A percentile compares a stretch with the other conserved stretches of the same genome.
Evolutionary conservation across 2,329 filamentous ascomycete genomes (phyloP).

Genomic region (Colletotrichum aenigma): DNA sequence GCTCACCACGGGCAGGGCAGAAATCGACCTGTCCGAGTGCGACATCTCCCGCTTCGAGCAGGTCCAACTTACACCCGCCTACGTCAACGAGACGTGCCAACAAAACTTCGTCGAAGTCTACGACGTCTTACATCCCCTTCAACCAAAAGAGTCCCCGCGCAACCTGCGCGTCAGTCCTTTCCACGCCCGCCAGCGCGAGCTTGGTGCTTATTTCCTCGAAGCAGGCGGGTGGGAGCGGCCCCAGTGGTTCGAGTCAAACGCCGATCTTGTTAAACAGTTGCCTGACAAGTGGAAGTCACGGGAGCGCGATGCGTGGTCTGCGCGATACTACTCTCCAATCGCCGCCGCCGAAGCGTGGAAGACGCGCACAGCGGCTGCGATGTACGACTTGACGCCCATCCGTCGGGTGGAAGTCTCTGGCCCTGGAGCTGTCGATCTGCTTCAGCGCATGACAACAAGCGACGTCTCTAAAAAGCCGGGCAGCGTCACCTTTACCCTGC

Average conservation of each 20-base stretch:
- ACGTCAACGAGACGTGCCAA: slow-evolving; percentile 62
- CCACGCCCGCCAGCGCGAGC: slow-evolving; percentile 54
- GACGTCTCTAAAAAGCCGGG: slow-evolving; percentile 52
- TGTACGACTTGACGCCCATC: slow-evolving; percentile 68
- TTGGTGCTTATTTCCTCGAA: slow-evolving; percentile 65
- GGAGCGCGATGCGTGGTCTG: slow-evolving; percentile 63
- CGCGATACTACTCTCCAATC: slow-evolving; percentile 61
- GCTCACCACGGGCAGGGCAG: slow-evolving; percentile 58
- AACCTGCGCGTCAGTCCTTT: slow-evolving; percentile 65
- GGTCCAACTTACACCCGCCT: slow-evolving; percentile 59
- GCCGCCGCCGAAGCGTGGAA: slow-evolving; percentile 68
- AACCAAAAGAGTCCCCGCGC: slow-evolving; percentile 60
- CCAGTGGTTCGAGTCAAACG: slow-evolving; percentile 65
- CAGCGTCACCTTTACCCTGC: slow-evolving; percentile 58
- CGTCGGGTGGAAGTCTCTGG: slow-evolving; percentile 63
- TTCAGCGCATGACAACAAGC: slow-evolving; percentile 57
- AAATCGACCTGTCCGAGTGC: slow-evolving; percentile 62
- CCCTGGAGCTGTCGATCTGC: slow-evolving; percentile 57
- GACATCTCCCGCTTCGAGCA: slow-evolving; percentile 66
- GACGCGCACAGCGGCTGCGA: slow-evolving; percentile 63
- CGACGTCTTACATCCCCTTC: slow-evolving; percentile 66
- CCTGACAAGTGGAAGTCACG: slow-evolving; percentile 59
- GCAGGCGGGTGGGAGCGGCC: slow-evolving; percentile 66
- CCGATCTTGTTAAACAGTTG: slow-evolving; percentile 51
- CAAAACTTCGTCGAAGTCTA: slow-evolving; percentile 70